These are phyloP conservation scores for Thalassiosira pacifica DNA, from an alignment of 352 stramenopile species.

Conservation along the genomic window DNA sequence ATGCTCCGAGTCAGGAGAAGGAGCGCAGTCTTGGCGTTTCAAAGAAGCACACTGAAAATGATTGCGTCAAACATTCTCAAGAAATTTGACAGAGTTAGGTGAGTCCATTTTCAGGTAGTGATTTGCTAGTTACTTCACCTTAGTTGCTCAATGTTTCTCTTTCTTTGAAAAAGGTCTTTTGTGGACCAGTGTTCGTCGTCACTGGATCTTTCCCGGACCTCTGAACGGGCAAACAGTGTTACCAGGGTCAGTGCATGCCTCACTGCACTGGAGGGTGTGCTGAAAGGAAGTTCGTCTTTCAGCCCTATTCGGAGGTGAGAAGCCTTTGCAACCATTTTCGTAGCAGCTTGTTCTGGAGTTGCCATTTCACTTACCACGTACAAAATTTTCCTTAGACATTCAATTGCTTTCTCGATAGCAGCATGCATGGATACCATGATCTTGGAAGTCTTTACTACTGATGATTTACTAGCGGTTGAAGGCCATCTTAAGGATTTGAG, in stretches of 20 bases:
- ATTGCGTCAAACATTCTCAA: slow-evolving; percentile 69
- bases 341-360: background rate
- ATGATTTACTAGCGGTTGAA: slow-evolving; percentile 77
- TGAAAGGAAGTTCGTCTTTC: slow-evolving; percentile 70
- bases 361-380: background rate
- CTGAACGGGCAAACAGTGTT: slow-evolving; percentile 46
- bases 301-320: slow-evolving; percentile 57
- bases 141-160: background rate
- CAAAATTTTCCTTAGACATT: slow-evolving; percentile 32
- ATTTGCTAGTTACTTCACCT: background rate
- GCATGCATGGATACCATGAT: slow-evolving; percentile 59
- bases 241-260: slow-evolving; percentile 65
- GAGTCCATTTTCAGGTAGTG: background rate
- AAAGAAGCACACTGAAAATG: slow-evolving; percentile 65
- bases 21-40: slow-evolving; percentile 48
- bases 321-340: slow-evolving; percentile 73
- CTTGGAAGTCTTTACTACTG: slow-evolving; percentile 46
- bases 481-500: slow-evolving; percentile 77
- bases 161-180: slow-evolving; percentile 43
- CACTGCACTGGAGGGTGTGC: slow-evolving; percentile 58
- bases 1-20: slow-evolving; percentile 86
- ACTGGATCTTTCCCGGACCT: slow-evolving; percentile 29
- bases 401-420: slow-evolving; percentile 57
- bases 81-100: slow-evolving; percentile 62
- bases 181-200: slow-evolving; percentile 58